Base-by-base conservation (phyloP, 345 rosid species). In the Melaleuca quinquenervia region DNA sequence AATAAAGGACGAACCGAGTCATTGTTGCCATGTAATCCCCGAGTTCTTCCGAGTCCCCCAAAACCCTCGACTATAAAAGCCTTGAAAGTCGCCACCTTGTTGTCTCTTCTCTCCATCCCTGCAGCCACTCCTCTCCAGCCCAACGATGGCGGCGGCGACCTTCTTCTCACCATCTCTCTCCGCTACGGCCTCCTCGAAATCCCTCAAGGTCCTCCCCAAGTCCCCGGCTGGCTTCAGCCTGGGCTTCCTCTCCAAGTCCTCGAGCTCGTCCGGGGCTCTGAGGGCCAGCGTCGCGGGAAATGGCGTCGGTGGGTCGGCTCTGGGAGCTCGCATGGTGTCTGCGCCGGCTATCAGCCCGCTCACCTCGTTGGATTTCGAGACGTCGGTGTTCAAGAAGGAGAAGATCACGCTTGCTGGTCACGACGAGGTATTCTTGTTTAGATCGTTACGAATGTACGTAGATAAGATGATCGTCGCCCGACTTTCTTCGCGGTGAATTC, bases 321-420 rank as follows among this genome's bases (percentile, higher is more conserved):
- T 94, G 49, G 87, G 85, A 3, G 90, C 94, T 16, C 86, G 91
- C 20, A 93, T 64, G 85, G 85, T 92, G 93, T 93, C 90, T 52
- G 89, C 92, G 3, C 87, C 89, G 3, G 90, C 91, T 1, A 82
- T 90, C 26, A 89, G 84, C 87, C 60, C 92, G 14, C 91, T 89
- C 21, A 11, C 78, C 4, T 76, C 88, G 76, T 90, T 94, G 62
- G 95, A 95, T 89, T 94, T 96, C 83, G 95, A 95, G 87, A 94
- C 96, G 50, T 90, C 95, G 52, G 94, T 95, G 11, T 96, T 96
- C 91, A 93, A 93, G 83, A 96, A 96, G 92, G 98, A 96, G 91
- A 93, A 92, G 90, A 82, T 94, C 84, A 90, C 95, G 53, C 95
- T 96, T 29, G 96, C 96, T 75, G 98, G 98, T 29, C 90, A 93